Percentiles rank a stretch among this genome's conserved stretches.
Conservation (phyloP, 2,329 filamentous ascomycete genomes). For the Camillea tinctor region DNA sequence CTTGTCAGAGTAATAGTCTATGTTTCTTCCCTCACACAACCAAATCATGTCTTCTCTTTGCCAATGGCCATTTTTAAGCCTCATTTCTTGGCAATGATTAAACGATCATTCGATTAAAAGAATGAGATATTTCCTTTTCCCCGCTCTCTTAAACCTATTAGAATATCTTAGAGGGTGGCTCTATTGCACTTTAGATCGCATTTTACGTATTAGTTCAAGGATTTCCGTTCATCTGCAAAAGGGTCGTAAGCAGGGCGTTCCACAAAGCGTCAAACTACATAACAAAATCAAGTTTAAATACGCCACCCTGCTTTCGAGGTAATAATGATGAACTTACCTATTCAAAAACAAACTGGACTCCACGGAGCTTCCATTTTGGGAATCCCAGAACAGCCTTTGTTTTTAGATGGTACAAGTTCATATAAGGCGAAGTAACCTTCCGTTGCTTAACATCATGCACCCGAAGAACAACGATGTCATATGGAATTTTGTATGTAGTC, state of each 20-base stretch:
- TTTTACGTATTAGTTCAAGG: not conserved
- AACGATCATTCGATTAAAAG: not conserved
- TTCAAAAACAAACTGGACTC: not conserved
- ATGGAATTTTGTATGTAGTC: too few species aligned
- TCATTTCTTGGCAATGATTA: not conserved
- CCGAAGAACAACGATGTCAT: too few species aligned
- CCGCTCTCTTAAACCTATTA: not conserved
- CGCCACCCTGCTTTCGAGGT: not conserved
- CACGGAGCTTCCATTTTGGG: not conserved
- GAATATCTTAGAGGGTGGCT: not conserved
- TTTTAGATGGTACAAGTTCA: not conserved
- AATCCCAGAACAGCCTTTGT: not conserved
- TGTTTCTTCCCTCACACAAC: too few species aligned
- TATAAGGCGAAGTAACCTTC: not conserved
- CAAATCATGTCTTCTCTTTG: not conserved
- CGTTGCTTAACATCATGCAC: too few species aligned
- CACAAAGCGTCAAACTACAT: not conserved
- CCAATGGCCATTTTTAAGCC: not conserved
- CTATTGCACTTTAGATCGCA: not conserved
- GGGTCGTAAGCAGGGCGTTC: not conserved
- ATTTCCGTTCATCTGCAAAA: not conserved
- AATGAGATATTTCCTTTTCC: not conserved
- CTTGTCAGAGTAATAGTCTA: too few species aligned
- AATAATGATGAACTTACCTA: not conserved
- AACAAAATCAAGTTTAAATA: not conserved